Evolutionary conservation across 2,329 filamentous ascomycete species (phyloP).

Genomic region (Paecilomyces sp.): DNA sequence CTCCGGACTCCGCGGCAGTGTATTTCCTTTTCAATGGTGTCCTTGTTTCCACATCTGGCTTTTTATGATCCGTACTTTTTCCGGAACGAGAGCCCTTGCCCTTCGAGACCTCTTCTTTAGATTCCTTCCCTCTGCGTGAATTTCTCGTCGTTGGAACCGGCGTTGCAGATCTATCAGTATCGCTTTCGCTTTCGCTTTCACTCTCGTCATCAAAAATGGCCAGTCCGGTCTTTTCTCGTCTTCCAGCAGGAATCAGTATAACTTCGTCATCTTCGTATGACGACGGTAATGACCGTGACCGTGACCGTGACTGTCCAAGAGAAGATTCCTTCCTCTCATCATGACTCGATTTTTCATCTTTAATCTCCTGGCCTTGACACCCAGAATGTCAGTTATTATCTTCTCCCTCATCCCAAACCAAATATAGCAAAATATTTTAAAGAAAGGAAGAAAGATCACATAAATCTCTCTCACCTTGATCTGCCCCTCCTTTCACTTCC

Average conservation of each 20-base stretch:
- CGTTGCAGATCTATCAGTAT: conserved; percentile 2
- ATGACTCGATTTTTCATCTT: neutral
- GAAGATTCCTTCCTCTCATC: neutral
- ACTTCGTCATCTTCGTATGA: conserved; percentile 2
- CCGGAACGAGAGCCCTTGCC: neutral
- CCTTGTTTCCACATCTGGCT: neutral
- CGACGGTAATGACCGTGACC: neutral
- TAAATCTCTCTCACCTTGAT: neutral
- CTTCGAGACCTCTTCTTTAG: neutral
- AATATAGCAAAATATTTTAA: neutral
- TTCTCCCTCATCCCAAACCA: neutral
- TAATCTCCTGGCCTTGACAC: neutral
- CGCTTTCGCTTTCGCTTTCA: conserved; percentile 14
- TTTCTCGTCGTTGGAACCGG: conserved; percentile 4
- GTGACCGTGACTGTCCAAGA: neutral
- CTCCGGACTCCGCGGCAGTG: neutral
- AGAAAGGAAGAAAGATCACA: neutral
- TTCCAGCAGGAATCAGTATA: neutral
- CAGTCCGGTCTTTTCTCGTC: neutral
- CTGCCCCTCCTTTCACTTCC: neutral
- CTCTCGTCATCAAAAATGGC: conserved; percentile 5
- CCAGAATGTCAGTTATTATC: neutral
- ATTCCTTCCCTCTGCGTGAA: neutral
- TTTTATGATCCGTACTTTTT: neutral
- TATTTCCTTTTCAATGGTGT: conserved; percentile 1